Base-by-base conservation (phyloP, 192 early-diverging fungal genomes). In the Linderina pennispora region DNA sequence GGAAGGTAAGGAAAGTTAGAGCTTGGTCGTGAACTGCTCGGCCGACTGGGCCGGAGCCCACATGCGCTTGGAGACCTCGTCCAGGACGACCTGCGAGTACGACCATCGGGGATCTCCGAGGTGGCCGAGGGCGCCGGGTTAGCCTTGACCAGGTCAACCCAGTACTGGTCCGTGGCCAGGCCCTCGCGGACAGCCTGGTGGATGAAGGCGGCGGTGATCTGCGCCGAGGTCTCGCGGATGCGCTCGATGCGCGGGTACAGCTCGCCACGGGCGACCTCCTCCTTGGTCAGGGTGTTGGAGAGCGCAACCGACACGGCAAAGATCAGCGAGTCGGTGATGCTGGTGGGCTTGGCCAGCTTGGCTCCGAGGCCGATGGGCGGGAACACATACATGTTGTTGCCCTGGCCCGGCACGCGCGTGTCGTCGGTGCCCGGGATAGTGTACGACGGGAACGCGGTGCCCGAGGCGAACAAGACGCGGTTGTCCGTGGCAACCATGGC, bases 381-480 rank as follows among this genome's bases (percentile, higher is more conserved):
- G 81, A 95, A 97, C 46, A 95, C 89, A 65, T 93, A 97, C 85
- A 88, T 90, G 77, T 94, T 94, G 78, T 94, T 92, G 51, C 88
- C 92, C 71, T 94, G 89, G 14, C 85, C 89, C 6, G 90, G 88
- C 36, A 83, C 51, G 35, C 49, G 47, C 23, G 40, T 34, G 19
- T 68, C 55, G 23, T 22, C 20, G 40, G 64, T 62, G 23, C 75
- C 64, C 10, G 86, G 83, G 28, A 87, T 65, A 6, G 72, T 81
- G 56, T 84, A 85, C 17, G 77, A 44, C 18, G 93, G 90, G 77
- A 98, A 98, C 4, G 85, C 89, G 7, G 93, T 96, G 40, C 95
- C 95, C 3, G 89, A 92, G 15, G 92, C 92, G 78, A 98, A 98
- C 40, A 98, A 82, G 16, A 92, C 93, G 41, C 81, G 75, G 58